Evolutionary conservation across 345 rosid genomes (phyloP).

Genomic region (Rhodamnia rubescens): DNA sequence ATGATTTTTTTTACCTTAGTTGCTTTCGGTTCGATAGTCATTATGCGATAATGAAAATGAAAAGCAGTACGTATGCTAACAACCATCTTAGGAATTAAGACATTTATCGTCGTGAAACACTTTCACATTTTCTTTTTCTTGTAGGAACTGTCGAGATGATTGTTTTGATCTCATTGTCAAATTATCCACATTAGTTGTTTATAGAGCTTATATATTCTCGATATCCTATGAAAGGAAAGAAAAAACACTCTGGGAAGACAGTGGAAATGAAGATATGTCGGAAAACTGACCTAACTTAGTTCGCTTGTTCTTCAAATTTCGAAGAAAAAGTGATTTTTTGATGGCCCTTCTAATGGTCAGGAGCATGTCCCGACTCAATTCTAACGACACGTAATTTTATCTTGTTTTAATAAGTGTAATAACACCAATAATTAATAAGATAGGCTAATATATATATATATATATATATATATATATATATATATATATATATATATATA

Average conservation of each 20-base stretch:
- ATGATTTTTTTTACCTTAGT: neutral
- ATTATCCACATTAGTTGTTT: neutral
- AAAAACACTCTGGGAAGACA: neutral
- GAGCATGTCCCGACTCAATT: neutral
- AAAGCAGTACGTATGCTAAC: neutral
- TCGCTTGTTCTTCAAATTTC: neutral
- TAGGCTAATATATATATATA: neutral
- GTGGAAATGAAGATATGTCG: neutral
- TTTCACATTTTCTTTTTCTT: neutral
- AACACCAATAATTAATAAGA: neutral
- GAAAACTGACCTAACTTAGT: neutral
- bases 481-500: neutral
- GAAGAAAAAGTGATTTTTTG: neutral
- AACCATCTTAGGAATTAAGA: neutral
- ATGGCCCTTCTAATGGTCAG: neutral
- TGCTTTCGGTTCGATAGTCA: neutral
- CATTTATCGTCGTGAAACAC: neutral
- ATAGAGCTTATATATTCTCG: neutral
- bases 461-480: neutral
- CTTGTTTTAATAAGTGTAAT: neutral
- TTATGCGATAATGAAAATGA: neutral
- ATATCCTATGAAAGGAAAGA: neutral
- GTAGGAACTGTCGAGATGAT: neutral
- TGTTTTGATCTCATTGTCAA: neutral
- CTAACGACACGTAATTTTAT: neutral